Percentiles rank a stretch among this genome's conserved stretches.
phyloP scores from a whole-genome alignment of 345 rosid species.

The Psidium guajava region DNA sequence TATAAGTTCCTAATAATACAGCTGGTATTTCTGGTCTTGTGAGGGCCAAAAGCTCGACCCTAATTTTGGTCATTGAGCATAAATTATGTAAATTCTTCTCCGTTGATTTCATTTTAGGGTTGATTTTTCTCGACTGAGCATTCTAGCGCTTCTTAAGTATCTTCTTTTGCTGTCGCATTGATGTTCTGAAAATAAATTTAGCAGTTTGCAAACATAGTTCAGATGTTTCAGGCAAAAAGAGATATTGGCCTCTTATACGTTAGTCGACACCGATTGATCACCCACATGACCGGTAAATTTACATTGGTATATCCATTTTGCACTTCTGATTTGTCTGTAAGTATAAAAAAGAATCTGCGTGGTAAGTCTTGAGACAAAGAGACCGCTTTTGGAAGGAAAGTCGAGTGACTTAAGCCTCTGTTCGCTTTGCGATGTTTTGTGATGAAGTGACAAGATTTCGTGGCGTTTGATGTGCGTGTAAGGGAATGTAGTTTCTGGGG shows the following conservation, averaged over 20 bases:
- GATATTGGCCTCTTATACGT: not conserved
- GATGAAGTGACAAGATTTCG: not conserved
- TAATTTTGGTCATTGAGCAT: not conserved
- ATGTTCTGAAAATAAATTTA: not conserved
- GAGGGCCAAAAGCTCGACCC: not conserved
- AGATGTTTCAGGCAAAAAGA: not conserved
- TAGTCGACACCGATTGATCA: not conserved
- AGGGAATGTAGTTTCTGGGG: not conserved
- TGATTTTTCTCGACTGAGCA: not conserved
- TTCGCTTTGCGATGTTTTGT: no score
- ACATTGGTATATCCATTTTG: not conserved
- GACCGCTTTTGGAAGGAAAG: not conserved
- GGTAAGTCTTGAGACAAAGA: not conserved
- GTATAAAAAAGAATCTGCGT: not conserved
- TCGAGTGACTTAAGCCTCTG: no score
- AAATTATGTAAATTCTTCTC: not conserved
- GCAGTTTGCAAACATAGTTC: not conserved
- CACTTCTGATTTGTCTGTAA: not conserved
- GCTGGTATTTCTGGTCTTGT: not conserved
- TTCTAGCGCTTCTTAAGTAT: not conserved
- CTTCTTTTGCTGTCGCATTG: not conserved
- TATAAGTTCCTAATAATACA: not conserved
- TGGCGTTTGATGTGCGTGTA: rapidly evolving
- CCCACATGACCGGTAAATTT: not conserved
- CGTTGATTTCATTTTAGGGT: not conserved